Conservation (phyloP, 306 rosid genomes). For the Trifolium pratense region DNA sequence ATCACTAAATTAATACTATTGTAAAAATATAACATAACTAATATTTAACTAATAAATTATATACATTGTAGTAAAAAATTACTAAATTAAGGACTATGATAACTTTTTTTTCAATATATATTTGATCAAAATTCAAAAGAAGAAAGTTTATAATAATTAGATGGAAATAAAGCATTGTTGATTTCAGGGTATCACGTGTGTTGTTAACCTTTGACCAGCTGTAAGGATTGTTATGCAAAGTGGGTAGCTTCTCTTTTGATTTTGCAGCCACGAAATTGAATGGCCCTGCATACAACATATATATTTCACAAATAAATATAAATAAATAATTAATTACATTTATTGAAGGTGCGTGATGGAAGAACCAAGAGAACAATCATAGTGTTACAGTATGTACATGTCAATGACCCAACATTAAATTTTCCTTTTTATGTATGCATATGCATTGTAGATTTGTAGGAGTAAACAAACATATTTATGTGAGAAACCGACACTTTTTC, state of each 20-base stretch:
- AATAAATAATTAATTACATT: neutral
- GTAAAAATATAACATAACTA: too few relatives aligned
- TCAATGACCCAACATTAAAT: slow-evolving; percentile 3
- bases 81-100: neutral
- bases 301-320: slow-evolving; percentile 4
- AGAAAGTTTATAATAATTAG: neutral
- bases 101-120: neutral
- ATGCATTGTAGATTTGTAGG: neutral
- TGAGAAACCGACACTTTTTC: slow-evolving; percentile 2
- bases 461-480: neutral
- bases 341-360: neutral
- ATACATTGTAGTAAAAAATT: too few relatives aligned
- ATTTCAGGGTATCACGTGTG: slow-evolving; percentile 11
- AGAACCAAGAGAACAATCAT: neutral
- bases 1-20: neutral
- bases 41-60: too few relatives aligned
- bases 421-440: neutral
- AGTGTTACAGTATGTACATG: neutral
- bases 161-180: slow-evolving; percentile 1
- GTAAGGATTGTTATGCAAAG: slow-evolving; percentile 73
- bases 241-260: slow-evolving; percentile 59
- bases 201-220: slow-evolving; percentile 82
- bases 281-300: slow-evolving; percentile 62
- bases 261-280: slow-evolving; percentile 73
- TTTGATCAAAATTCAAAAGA: neutral